These are phyloP conservation scores for Epichloe sylvatica DNA, from an alignment of 2,329 filamentous ascomycete species.

Conservation along the genomic window DNA sequence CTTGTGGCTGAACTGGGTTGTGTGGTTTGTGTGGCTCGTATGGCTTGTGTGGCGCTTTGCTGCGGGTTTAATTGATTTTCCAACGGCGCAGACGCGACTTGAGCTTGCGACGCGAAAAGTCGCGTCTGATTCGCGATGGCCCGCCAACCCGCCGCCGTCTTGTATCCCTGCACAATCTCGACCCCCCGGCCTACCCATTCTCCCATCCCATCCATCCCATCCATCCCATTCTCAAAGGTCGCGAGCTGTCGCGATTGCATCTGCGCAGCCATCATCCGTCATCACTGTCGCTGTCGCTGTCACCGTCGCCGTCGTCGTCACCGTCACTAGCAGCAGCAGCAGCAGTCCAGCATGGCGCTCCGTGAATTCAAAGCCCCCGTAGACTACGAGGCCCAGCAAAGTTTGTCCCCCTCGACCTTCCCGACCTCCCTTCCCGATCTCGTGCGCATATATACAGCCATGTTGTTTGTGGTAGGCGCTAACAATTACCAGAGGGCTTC, in stretches of 20 bases:
- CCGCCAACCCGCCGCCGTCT: not conserved
- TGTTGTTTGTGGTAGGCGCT: not conserved
- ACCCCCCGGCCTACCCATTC: slow-evolving; percentile 17
- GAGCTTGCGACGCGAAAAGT: slow-evolving; percentile 18
- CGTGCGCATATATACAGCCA: not conserved
- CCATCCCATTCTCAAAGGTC: slow-evolving; percentile 8
- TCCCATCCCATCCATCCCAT: not conserved
- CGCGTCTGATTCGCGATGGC: slow-evolving; percentile 14
- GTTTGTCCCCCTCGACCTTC: slow-evolving; percentile 31
- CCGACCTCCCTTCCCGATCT: not conserved
- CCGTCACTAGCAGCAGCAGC: not conserved
- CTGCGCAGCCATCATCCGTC: not conserved
- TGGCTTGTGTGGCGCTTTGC: not conserved
- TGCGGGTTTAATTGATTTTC: slow-evolving; percentile 6
- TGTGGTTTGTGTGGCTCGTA: not conserved
- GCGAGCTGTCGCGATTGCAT: slow-evolving; percentile 5
- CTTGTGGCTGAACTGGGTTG: not conserved
- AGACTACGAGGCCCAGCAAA: slow-evolving; percentile 76
- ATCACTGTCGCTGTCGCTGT: not conserved
- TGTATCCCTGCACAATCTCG: slow-evolving; percentile 12
- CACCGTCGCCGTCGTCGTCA: not conserved
- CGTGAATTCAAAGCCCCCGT: slow-evolving; percentile 65
- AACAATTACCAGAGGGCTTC: slow-evolving; percentile 49
- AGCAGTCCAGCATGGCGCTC: slow-evolving; percentile 57
- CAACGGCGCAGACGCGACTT: slow-evolving; percentile 13